Evolutionary conservation across 2,329 filamentous ascomycete genomes (phyloP).

Genomic region (Trichoderma asperellum): DNA sequence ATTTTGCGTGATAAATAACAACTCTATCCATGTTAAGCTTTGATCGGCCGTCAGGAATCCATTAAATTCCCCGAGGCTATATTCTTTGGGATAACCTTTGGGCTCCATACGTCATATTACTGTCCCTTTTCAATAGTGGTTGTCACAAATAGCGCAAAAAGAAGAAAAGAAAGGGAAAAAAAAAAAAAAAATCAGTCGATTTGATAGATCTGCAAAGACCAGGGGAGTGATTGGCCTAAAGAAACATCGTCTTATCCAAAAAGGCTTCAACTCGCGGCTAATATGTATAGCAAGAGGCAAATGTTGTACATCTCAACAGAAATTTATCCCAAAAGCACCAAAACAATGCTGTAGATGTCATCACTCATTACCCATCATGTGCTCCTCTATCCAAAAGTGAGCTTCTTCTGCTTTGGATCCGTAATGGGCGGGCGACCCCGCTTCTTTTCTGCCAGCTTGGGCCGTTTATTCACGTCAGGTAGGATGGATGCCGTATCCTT

Average conservation of each 20-base stretch:
- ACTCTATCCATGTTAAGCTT: neutral
- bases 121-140: neutral
- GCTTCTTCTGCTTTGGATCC: slow-evolving; percentile 56
- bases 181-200: slow-evolving; percentile 11
- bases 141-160: neutral
- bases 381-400: slow-evolving; percentile 52
- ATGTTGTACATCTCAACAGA: neutral
- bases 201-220: slow-evolving; percentile 1
- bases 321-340: neutral
- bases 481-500: slow-evolving; percentile 38
- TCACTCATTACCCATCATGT: slow-evolving; percentile 29
- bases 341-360: slow-evolving; percentile 6
- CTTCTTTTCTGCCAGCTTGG: slow-evolving; percentile 45
- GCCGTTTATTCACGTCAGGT: slow-evolving; percentile 44
- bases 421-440: slow-evolving; percentile 40
- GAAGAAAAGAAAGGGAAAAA: too few relatives aligned
- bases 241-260: slow-evolving; percentile 8
- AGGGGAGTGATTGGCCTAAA: neutral
- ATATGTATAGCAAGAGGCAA: neutral
- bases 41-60: neutral
- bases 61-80: neutral
- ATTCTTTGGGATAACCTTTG: neutral
- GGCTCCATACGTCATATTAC: slow-evolving; percentile 20
- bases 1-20: neutral
- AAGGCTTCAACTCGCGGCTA: neutral